Conservation (phyloP, 2,329 filamentous ascomycete species). For the Penicillium sp. region DNA sequence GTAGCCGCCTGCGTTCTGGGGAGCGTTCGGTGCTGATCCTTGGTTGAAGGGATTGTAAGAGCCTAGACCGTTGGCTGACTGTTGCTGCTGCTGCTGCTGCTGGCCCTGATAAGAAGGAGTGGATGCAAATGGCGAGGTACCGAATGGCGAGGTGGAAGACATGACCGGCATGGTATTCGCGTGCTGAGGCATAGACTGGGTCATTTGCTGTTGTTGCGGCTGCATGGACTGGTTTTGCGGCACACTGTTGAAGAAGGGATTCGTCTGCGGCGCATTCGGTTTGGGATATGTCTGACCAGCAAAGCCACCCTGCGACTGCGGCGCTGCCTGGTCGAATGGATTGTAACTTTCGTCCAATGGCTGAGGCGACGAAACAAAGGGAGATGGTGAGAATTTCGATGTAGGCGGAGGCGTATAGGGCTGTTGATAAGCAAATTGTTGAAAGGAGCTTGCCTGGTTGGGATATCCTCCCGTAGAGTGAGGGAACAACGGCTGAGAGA, state of each 20-base stretch:
- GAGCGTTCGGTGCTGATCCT: conserved; percentile 25
- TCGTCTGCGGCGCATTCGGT: conserved; percentile 28
- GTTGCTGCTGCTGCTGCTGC: conserved; percentile 25
- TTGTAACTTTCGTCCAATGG: conserved; percentile 37
- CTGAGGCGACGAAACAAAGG: conserved; percentile 36
- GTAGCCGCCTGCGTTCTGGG: conserved; percentile 25
- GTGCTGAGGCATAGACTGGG: conserved; percentile 29
- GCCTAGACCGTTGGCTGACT: conserved; percentile 19
- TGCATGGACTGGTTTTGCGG: conserved; percentile 23
- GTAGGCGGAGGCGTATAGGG: conserved; percentile 45
- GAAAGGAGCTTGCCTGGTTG: conserved; percentile 39
- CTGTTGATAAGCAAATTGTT: conserved; percentile 41
- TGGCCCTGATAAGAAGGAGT: conserved; percentile 29
- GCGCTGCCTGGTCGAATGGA: conserved; percentile 43
- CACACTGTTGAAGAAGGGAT: conserved; percentile 37
- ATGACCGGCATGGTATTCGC: conserved; percentile 41
- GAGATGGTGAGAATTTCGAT: conserved; percentile 34
- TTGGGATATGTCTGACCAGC: conserved; percentile 24
- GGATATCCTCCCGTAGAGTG: conserved; percentile 66
- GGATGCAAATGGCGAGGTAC: conserved; percentile 30
- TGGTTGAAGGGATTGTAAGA: conserved; percentile 37
- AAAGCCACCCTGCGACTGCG: conserved; percentile 27
- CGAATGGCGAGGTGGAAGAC: conserved; percentile 32
- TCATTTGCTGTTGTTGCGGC: conserved; percentile 21
- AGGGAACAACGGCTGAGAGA: conserved; percentile 69